These are phyloP conservation scores for Entonaema liquescens DNA, from an alignment of 495 filamentous ascomycete species.

Conservation along the genomic window DNA sequence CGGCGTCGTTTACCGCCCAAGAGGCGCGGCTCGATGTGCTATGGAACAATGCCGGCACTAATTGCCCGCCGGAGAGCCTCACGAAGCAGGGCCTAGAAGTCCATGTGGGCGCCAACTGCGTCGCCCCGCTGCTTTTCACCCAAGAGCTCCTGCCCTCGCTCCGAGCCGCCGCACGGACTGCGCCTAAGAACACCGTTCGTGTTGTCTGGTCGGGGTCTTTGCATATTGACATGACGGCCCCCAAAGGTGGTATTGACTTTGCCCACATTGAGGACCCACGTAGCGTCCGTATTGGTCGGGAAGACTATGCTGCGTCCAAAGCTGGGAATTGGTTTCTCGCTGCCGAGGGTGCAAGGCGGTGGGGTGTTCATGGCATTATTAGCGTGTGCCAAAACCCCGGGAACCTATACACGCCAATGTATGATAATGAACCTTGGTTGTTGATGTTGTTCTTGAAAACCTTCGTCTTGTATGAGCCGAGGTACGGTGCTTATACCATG, in stretches of 20 bases:
- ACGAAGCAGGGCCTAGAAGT: constrained; percentile 47
- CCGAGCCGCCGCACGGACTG: constrained; percentile 4
- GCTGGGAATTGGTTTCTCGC: constrained; percentile 46
- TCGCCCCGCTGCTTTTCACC: constrained; percentile 49
- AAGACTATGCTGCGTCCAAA: constrained; percentile 50
- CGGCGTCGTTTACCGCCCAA: constrained; percentile 46
- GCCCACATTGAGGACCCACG: constrained; percentile 44
- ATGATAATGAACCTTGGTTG: not conserved
- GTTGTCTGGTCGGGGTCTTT: constrained; percentile 35
- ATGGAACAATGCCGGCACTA: constrained; percentile 64
- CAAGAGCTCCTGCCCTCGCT: constrained; percentile 55
- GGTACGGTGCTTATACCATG: not conserved
- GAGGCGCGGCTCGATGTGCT: constrained; percentile 61
- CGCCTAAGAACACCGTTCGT: not conserved
- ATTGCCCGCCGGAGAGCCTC: constrained; percentile 29
- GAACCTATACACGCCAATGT: constrained; percentile 33
- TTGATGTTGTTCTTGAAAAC: not conserved
- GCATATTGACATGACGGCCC: constrained; percentile 39
- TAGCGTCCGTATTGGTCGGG: no score
- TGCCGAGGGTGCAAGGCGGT: constrained; percentile 38
- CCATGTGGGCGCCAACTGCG: constrained; percentile 46
- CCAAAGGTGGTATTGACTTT: constrained; percentile 46
- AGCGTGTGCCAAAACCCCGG: constrained; percentile 53
- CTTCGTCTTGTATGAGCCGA: not conserved
- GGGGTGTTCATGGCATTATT: constrained; percentile 37